These are phyloP conservation scores for Penicillium nucicola DNA, from an alignment of 495 filamentous ascomycete genomes.

Conservation along the genomic window DNA sequence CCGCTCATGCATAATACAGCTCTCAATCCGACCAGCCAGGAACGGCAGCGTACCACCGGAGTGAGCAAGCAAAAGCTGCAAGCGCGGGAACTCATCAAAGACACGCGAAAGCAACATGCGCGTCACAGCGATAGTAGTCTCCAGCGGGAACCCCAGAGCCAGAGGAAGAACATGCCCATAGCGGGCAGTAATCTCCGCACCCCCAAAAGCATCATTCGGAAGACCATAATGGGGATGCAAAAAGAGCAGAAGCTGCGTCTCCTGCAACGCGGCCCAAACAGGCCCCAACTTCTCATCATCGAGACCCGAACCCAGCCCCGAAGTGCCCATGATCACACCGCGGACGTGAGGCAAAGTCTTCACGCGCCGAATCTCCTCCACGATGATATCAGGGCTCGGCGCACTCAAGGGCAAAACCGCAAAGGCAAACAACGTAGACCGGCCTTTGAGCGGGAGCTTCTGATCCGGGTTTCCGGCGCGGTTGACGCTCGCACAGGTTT, in stretches of 20 bases:
- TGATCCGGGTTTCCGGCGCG: conserved; percentile 37
- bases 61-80: conserved; percentile 80
- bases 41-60: conserved; percentile 87
- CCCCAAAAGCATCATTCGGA: conserved; percentile 73
- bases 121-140: conserved; percentile 89
- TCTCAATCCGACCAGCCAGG: conserved; percentile 83
- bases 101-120: conserved; percentile 83
- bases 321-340: conserved; percentile 85
- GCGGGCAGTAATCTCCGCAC: conserved; percentile 42
- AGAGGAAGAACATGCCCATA: conserved; percentile 90
- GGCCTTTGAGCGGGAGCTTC: conserved; percentile 14
- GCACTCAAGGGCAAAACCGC: conserved; percentile 77
- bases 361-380: conserved; percentile 59
- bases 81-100: conserved; percentile 70
- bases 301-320: conserved; percentile 74
- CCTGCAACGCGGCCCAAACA: conserved; percentile 66
- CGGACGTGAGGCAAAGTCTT: conserved; percentile 62
- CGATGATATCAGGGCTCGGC: conserved; percentile 53
- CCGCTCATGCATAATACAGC: conserved; percentile 80
- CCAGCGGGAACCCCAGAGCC: conserved; percentile 85
- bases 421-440: conserved; percentile 67
- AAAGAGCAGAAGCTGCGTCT: conserved; percentile 65
- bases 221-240: conserved; percentile 94
- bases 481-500: conserved; percentile 57
- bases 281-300: conserved; percentile 73